Evolutionary conservation across 352 stramenopile genomes (phyloP), one percentile per base, ranked within the genome.

Genomic region (Phytophthora pinifolia): DNA sequence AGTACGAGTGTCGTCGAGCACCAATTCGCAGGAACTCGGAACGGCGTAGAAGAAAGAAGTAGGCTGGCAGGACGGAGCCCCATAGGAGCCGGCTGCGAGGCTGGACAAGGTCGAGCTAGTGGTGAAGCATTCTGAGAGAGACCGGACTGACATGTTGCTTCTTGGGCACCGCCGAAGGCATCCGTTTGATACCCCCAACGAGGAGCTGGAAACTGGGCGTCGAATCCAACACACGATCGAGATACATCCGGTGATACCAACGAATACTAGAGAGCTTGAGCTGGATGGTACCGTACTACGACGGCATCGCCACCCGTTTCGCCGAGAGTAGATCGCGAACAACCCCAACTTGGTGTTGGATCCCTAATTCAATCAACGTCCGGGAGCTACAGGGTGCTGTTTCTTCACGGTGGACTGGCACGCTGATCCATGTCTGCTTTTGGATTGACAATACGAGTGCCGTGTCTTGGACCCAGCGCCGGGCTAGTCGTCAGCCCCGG

Each of bases 41-140:
- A 3, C 34, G n/a, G 3, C 44, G 17, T 9, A 60, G 20, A 7
- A 60, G 17, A 29, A 60, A 60, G 29, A 62, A 54, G 44, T 55
- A 62, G 6, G 8, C 31, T 7, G 54, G 14, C 4, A 62, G 14
- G 14, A 41, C 12, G 35, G 44, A 38, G 20, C 42, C 54, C 54
- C 53, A 62, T 20, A 55, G 1, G 0, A 62, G 37, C 2, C 54
- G 37, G 8, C 37, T 29, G 1, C 31, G 14, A 12, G 54, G 36
- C 1, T 39, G 36, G 2, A 20, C 31, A 3, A 62, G 15, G 6
- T 46, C 29, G n/a, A 47, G 25, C 1, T 7, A 29, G 8, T 9
- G 34, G 8, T 50, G 15, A 10, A 62, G 31, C 3, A 55, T 44
- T n/a, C 45, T 44, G 8, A 62, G 31, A 33, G 54, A 55, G 15